These are phyloP conservation scores for Blastocystis sp. DNA, from an alignment of 352 stramenopile species.

Conservation along the genomic window DNA sequence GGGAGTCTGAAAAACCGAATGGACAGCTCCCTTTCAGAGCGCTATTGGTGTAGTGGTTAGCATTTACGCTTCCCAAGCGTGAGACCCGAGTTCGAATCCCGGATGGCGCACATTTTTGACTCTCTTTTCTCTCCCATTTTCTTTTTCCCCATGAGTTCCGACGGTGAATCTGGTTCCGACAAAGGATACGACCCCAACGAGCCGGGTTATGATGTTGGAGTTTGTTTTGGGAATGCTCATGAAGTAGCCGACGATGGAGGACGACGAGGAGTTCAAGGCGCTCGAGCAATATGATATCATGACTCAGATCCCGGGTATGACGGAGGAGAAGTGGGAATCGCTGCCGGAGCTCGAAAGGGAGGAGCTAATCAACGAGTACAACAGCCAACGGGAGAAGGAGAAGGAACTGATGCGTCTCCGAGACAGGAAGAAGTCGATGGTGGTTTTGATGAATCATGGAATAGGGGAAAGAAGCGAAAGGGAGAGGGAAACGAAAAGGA, in stretches of 20 bases:
- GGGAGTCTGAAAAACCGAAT: neutral
- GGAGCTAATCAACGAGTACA: conserved; percentile 37
- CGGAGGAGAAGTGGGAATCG: conserved; percentile 52
- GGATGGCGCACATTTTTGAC: conserved; percentile 57
- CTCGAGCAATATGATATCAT: conserved; percentile 36
- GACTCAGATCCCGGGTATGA: conserved; percentile 34
- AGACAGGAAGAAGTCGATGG: neutral
- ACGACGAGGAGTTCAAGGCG: conserved; percentile 22
- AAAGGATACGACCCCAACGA: neutral
- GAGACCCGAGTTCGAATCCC: conserved; percentile 58
- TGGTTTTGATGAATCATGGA: neutral
- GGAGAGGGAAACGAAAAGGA: neutral
- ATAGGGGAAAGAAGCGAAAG: neutral
- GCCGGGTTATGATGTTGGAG: neutral
- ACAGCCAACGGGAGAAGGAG: conserved; percentile 17
- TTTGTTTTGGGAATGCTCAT: neutral
- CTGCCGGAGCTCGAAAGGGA: conserved; percentile 26
- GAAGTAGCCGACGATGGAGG: neutral
- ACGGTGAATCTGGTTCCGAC: neutral
- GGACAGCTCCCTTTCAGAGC: neutral
- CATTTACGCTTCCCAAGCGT: conserved; percentile 59
- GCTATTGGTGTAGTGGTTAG: conserved; percentile 58
- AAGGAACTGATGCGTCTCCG: conserved; percentile 40
- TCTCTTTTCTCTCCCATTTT: conserved; percentile 2
- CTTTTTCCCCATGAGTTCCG: conserved; percentile 15